Conservation (phyloP, 2,329 filamentous ascomycete genomes). For the Aspergillus chevalieri region DNA sequence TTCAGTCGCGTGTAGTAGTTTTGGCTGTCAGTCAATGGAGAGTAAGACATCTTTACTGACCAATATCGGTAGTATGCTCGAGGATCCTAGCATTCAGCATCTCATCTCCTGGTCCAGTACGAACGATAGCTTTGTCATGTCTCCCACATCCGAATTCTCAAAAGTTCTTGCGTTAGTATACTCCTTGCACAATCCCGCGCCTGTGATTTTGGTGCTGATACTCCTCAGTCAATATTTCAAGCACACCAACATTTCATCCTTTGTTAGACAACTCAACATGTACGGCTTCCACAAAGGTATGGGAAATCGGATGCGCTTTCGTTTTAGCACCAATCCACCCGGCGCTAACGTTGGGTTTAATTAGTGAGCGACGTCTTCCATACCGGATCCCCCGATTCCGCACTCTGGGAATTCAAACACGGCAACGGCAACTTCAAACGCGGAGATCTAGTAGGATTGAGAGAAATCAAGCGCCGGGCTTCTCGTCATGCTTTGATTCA, state of each 20-base stretch:
- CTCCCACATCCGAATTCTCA: slow-evolving; percentile 91
- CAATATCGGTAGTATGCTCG: slow-evolving; percentile 69
- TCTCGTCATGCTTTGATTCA: slow-evolving; percentile 91
- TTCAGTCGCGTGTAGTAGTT: not conserved
- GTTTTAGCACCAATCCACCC: not conserved
- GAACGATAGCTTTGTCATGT: slow-evolving; percentile 98
- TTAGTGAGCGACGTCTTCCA: slow-evolving; percentile 97
- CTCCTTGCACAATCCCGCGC: not conserved
- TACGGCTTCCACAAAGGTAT: slow-evolving; percentile 98
- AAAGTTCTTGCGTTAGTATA: slow-evolving; percentile 92
- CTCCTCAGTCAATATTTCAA: slow-evolving; percentile 87
- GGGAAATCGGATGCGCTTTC: slow-evolving; percentile 4
- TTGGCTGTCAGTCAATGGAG: not conserved
- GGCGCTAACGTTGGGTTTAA: slow-evolving; percentile 5
- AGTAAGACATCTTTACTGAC: slow-evolving; percentile 12
- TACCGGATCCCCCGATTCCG: slow-evolving; percentile 85
- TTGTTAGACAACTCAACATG: slow-evolving; percentile 97
- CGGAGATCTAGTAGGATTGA: slow-evolving; percentile 80
- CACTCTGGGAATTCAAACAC: slow-evolving; percentile 98
- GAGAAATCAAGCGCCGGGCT: slow-evolving; percentile 92
- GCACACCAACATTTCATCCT: slow-evolving; percentile 97
- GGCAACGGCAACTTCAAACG: slow-evolving; percentile 96
- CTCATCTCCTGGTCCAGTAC: slow-evolving; percentile 92
- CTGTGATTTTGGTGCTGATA: slow-evolving; percentile 11
- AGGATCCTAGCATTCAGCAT: slow-evolving; percentile 87